Conservation (phyloP, 2,329 filamentous ascomycete species). For the Zymoseptoria ardabiliae region DNA sequence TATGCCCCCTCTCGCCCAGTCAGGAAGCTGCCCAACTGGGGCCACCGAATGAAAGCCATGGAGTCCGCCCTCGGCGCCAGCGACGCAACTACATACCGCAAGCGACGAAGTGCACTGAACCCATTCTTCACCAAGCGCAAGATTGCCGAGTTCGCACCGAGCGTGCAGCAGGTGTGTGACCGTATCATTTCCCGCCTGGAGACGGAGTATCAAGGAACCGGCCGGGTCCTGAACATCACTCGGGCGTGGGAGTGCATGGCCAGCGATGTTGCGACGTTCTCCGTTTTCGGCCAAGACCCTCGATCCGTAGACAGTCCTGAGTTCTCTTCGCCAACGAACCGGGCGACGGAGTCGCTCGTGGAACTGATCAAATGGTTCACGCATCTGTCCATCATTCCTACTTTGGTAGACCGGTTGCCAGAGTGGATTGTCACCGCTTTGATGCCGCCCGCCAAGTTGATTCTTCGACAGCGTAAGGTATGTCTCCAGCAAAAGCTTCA, state of each 20-base stretch:
- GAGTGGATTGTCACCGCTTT: not conserved
- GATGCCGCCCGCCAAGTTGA: not conserved
- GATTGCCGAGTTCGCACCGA: conserved; percentile 2
- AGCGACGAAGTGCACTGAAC: conserved; percentile 35
- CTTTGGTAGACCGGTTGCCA: not conserved
- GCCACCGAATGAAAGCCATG: conserved; percentile 1
- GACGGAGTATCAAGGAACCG: not conserved
- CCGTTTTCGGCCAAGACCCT: not conserved
- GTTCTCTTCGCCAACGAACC: not conserved
- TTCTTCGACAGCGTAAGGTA: not conserved
- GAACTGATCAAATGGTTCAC: not conserved
- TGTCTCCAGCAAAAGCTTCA: not conserved
- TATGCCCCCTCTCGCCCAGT: conserved; percentile 1
- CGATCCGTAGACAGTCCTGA: not conserved
- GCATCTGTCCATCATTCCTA: not conserved
- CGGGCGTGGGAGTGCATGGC: not conserved
- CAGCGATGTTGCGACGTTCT: not conserved
- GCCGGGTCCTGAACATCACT: not conserved
- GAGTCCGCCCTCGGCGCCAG: conserved; percentile 1
- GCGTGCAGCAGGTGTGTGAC: conserved; percentile 2
- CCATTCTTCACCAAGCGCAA: conserved; percentile 36
- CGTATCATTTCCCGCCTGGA: not conserved
- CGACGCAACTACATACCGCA: conserved; percentile 29
- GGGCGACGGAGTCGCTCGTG: not conserved
- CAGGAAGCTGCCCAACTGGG: conserved; percentile 1